phyloP scores from a whole-genome alignment of 1,284 basidiomycete genomes.

The Ganoderma lucidum region DNA sequence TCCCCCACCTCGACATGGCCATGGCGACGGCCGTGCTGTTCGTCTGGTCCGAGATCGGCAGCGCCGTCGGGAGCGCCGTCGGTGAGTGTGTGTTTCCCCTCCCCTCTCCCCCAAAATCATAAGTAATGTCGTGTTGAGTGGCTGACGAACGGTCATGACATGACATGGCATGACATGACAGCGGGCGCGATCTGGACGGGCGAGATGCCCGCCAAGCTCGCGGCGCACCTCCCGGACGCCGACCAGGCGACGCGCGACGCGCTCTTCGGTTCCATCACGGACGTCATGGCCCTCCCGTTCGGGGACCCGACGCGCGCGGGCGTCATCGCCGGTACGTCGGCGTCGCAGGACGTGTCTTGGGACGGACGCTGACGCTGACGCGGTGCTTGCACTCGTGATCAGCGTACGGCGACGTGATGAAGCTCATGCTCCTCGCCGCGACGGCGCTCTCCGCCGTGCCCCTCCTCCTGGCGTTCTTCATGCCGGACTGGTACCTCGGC shows the following conservation, averaged over 20 bases:
- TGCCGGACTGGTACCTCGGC: slow-evolving; percentile 42
- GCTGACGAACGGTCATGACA: too few species aligned
- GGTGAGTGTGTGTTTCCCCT: slow-evolving; percentile 42
- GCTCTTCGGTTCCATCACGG: slow-evolving; percentile 61
- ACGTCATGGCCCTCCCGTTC: slow-evolving; percentile 52
- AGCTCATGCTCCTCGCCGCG: slow-evolving; percentile 54
- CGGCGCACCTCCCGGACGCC: slow-evolving; percentile 56
- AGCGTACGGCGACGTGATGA: slow-evolving; percentile 66
- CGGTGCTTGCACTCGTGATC: too few species aligned
- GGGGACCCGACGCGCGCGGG: slow-evolving; percentile 65
- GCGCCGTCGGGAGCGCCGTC: slow-evolving; percentile 73
- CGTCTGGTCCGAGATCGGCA: slow-evolving; percentile 83
- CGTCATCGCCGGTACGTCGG: slow-evolving; percentile 55
- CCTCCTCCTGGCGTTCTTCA: slow-evolving; percentile 37
- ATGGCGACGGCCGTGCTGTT: slow-evolving; percentile 85
- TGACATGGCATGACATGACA: slow-evolving; percentile 25
- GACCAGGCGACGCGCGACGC: slow-evolving; percentile 44
- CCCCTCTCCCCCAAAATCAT: too few species aligned
- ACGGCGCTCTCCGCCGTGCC: slow-evolving; percentile 41
- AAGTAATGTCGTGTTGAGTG: too few species aligned
- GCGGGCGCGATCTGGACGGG: slow-evolving; percentile 68
- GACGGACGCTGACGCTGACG: too few species aligned
- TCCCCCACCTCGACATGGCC: slow-evolving; percentile 80
- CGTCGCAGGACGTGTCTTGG: too few species aligned
- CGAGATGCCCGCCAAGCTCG: slow-evolving; percentile 67